phyloP scores from a whole-genome alignment of 306 rosid species.

The Prunus fruticosa region DNA sequence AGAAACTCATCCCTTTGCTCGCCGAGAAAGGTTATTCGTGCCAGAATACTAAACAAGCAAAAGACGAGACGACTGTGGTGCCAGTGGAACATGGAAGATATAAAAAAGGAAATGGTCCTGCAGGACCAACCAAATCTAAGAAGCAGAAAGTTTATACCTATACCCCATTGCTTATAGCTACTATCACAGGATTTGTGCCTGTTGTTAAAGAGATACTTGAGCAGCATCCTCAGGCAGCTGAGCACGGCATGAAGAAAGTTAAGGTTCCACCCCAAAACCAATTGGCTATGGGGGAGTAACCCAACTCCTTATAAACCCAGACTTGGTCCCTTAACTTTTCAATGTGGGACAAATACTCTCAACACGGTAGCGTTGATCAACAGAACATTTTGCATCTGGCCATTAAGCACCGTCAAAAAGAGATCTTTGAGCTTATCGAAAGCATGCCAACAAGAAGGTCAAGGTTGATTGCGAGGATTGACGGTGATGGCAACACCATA shows the following conservation, averaged over 20 bases:
- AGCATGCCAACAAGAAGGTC: background rate
- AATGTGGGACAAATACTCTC: no score
- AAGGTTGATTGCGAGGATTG: background rate
- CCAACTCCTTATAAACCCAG: no score
- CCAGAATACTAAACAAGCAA: no score
- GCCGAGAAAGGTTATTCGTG: no score
- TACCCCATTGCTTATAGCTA: constrained; percentile 21
- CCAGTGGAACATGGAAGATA: background rate
- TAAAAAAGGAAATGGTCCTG: background rate
- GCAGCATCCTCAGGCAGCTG: background rate
- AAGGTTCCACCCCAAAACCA: no score
- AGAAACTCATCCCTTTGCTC: no score
- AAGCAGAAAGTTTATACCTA: background rate
- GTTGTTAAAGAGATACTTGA: background rate
- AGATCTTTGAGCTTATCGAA: background rate
- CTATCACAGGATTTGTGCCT: constrained; percentile 13
- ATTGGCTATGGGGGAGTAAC: no score
- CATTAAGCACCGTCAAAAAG: background rate
- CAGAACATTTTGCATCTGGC: constrained; percentile 3
- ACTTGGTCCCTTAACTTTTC: no score
- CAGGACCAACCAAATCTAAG: background rate
- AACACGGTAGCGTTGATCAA: background rate
- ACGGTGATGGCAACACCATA: background rate
- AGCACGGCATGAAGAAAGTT: no score
- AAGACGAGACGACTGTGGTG: background rate